phyloP scores from a whole-genome alignment of 176 grass and related monocot species.

The Avena sativa region DNA sequence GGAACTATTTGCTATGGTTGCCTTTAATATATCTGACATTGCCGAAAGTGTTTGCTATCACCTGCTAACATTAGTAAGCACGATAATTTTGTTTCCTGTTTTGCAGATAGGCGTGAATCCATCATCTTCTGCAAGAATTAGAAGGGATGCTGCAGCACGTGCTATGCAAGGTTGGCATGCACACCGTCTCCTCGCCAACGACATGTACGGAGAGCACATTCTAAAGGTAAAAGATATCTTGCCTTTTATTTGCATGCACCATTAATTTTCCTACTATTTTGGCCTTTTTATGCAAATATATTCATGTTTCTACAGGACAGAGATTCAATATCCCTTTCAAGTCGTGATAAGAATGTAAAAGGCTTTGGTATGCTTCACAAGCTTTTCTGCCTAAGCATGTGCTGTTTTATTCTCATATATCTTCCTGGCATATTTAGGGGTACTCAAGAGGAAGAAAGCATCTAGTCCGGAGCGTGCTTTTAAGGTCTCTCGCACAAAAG shows the following conservation, averaged over 20 bases:
- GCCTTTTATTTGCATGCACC: constrained; percentile 14
- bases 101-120: constrained; percentile 58
- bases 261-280: constrained; percentile 30
- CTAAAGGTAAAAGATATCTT: constrained; percentile 56
- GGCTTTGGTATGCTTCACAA: constrained; percentile 57
- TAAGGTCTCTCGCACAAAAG: constrained; percentile 63
- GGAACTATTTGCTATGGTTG: constrained; percentile 3
- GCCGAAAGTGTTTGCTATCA: constrained; percentile 12
- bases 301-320: constrained; percentile 66
- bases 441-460: constrained; percentile 88
- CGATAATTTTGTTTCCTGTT: constrained; percentile 14
- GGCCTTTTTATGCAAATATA: constrained; percentile 40
- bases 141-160: constrained; percentile 84
- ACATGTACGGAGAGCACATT: constrained; percentile 68
- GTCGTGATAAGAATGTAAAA: constrained; percentile 77
- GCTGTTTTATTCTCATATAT: constrained; percentile 40
- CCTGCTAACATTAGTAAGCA: constrained; percentile 12
- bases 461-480: constrained; percentile 61
- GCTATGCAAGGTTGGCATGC: constrained; percentile 98
- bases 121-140: constrained; percentile 80
- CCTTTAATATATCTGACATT: constrained; percentile 21
- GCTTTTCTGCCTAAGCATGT: constrained; percentile 26
- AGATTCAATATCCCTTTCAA: constrained; percentile 57
- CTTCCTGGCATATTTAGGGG: constrained; percentile 48
- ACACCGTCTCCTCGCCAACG: constrained; percentile 74